Base-by-base conservation (phyloP, 2,329 filamentous ascomycete species). In the Sarocladium strictum region DNA sequence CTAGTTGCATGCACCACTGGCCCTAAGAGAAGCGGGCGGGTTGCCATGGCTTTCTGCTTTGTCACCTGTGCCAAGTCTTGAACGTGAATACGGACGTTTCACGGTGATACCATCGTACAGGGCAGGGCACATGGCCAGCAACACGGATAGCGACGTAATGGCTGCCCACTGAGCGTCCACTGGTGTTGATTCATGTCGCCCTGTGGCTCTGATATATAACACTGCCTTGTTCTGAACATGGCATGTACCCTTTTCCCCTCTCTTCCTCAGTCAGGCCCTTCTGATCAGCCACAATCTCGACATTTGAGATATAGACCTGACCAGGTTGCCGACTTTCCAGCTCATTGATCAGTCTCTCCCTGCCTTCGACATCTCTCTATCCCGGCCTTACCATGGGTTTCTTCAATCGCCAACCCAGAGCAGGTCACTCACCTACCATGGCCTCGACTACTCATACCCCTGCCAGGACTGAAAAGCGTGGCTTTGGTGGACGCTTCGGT, bases 331-430 rank as follows among this genome's bases (percentile, higher is more conserved):
- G n/a, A n/a, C n/a, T n/a, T n/a, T n/a, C n/a, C n/a, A n/a, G n/a
- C n/a, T n/a, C n/a, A n/a, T n/a, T n/a, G n/a, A n/a, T n/a, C n/a
- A n/a, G n/a, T n/a, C n/a, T 43, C 17, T 43, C 38, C 38, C n/a
- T 23, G 7, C 17, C 38, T 17, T 7, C 23, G 6, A 43, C 38
- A 9, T 19, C n/a, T 43, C 38, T 7, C 7, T 23, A 21, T 9
- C 38, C 10, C 19, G 23, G 23, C 19, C 24, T 6, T 55, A 29
- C 7, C 43, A 55, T 55, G 54, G 47, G 47, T 26, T 52, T 55
- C 54, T 52, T 55, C 29, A 32, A 53, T 29, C 47, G 55, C 27
- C 47, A 55, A 33, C 23, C 53, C 21, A 26, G 29, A n/a, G 21
- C 50, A n/a, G 45, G 40, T 32, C 26, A 24, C 47, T 32, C 47